Percentiles rank a stretch among this genome's conserved stretches.
Conservation (phyloP, 75 land plant species). For the Azolla pinnata region DNA sequence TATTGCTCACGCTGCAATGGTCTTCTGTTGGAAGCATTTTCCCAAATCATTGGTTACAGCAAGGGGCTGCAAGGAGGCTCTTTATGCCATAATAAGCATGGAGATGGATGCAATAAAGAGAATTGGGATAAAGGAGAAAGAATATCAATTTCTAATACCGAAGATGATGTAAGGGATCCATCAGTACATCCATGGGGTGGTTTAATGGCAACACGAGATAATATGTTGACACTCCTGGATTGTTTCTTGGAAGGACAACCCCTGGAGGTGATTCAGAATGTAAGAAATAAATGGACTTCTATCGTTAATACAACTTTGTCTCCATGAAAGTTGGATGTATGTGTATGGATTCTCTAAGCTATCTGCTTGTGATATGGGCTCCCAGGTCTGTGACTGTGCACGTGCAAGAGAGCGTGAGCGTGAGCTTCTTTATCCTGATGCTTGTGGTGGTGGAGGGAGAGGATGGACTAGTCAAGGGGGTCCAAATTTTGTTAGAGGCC, state of each 20-base stretch:
- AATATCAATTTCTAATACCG: slow-evolving; percentile 14
- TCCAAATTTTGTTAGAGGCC: slow-evolving; percentile 60
- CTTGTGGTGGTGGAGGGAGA: slow-evolving; percentile 95
- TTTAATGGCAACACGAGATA: slow-evolving; percentile 71
- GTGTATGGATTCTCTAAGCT: neutral
- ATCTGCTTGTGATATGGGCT: slow-evolving; percentile 3
- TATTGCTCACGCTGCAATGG: slow-evolving; percentile 99
- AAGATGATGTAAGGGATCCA: slow-evolving; percentile 75
- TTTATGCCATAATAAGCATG: slow-evolving; percentile 8
- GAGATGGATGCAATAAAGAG: slow-evolving; percentile 18
- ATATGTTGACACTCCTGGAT: slow-evolving; percentile 74
- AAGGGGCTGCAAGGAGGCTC: slow-evolving; percentile 68
- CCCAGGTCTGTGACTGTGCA: slow-evolving; percentile 94
- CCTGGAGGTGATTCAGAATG: slow-evolving; percentile 84
- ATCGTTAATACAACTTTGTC: too few relatives aligned
- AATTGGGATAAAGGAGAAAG: slow-evolving; percentile 20
- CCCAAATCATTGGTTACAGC: slow-evolving; percentile 87
- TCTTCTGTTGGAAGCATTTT: slow-evolving; percentile 75
- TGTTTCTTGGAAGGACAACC: slow-evolving; percentile 70
- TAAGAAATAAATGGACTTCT: slow-evolving; percentile 31
- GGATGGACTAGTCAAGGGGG: slow-evolving; percentile 96
- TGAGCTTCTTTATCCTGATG: slow-evolving; percentile 93
- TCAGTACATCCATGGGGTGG: slow-evolving; percentile 99
- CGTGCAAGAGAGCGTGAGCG: slow-evolving; percentile 88
- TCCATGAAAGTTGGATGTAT: neutral